Conservation (phyloP, 176 grass and related monocot genomes). For the Saccharum spontaneum region DNA sequence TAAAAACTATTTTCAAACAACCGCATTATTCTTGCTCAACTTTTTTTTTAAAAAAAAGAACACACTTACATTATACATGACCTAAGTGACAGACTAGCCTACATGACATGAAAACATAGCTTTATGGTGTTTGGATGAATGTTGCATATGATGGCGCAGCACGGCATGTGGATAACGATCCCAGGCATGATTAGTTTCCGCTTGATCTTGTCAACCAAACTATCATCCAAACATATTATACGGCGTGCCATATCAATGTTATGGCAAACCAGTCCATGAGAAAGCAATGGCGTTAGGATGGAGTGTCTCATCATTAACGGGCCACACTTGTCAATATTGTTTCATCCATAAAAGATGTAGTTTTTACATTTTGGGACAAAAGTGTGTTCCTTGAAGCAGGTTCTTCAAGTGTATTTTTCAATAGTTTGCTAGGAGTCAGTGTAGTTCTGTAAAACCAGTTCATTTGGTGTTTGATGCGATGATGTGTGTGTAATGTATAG, state of each 20-base stretch:
- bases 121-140: background rate
- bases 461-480: background rate
- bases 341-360: background rate
- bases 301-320: background rate
- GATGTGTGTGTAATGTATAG: background rate
- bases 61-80: background rate
- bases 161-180: background rate
- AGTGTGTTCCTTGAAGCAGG: background rate
- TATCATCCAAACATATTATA: background rate
- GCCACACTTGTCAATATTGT: background rate
- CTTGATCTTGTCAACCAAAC: background rate
- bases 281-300: background rate
- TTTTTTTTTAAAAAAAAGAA: background rate
- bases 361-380: background rate
- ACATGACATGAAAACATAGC: background rate
- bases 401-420: background rate
- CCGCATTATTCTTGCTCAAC: background rate
- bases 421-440: background rate
- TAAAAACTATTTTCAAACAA: background rate
- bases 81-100: no score
- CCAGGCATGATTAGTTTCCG: background rate
- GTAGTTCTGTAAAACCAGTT: background rate
- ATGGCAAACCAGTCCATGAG: background rate
- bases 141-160: background rate
- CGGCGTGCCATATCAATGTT: background rate